Conservation (phyloP, 2,329 filamentous ascomycete genomes). For the Pseudogymnoascus sp. region DNA sequence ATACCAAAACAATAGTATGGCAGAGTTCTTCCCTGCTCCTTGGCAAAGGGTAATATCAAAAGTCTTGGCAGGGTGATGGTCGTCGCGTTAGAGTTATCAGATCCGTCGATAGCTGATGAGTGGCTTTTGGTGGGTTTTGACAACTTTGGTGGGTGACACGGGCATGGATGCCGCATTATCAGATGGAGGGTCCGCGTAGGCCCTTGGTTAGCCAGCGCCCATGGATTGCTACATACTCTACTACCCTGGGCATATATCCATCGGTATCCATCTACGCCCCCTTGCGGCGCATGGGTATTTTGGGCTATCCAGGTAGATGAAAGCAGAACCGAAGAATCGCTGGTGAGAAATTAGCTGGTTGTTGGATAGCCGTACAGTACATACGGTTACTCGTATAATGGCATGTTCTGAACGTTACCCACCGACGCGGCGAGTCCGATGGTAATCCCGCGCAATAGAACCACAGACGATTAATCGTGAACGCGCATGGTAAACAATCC, state of each 20-base stretch:
- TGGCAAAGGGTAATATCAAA: background rate
- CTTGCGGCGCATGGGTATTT: background rate
- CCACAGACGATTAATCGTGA: background rate
- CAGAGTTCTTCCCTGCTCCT: conserved; percentile 4
- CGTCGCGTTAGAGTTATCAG: conserved; percentile 8
- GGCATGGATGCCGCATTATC: conserved; percentile 1
- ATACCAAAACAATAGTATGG: background rate
- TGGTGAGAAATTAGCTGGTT: background rate
- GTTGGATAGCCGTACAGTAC: background rate
- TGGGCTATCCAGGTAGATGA: background rate
- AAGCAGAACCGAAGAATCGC: background rate
- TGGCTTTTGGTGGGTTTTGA: conserved; percentile 5
- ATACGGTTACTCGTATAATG: background rate
- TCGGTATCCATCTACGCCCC: background rate
- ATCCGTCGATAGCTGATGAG: background rate
- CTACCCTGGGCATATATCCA: background rate
- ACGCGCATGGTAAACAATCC: background rate
- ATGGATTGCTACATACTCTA: background rate
- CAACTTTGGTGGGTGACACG: background rate
- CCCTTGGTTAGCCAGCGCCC: background rate
- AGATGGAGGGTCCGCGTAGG: background rate
- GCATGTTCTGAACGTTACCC: background rate
- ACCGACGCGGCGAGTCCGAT: background rate
- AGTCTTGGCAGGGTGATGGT: conserved; percentile 1
- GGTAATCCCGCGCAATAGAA: background rate